Conservation (phyloP, 306 rosid genomes). For the Benincasa hispida region DNA sequence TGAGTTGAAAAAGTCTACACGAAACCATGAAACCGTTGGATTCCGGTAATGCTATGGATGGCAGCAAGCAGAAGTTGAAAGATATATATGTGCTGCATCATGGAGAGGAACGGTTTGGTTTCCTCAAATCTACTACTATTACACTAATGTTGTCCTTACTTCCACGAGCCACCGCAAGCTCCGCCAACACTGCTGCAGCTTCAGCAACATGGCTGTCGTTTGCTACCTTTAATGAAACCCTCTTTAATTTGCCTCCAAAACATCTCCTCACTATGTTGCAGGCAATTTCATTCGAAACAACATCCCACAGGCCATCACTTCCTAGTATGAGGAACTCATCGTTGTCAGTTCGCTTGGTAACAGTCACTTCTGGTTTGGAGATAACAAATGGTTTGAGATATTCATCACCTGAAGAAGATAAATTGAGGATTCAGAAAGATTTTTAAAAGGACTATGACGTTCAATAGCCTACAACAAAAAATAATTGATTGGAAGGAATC, state of each 20-base stretch:
- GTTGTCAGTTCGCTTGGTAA: conserved; percentile 40
- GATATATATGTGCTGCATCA: not conserved
- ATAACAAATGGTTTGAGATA: conserved; percentile 70
- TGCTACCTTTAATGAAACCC: conserved; percentile 6
- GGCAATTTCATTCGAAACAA: conserved; percentile 48
- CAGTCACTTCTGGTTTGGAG: conserved; percentile 74
- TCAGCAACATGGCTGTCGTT: conserved; percentile 25
- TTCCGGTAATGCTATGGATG: not conserved
- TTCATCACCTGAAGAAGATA: conserved; percentile 46
- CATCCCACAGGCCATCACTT: conserved; percentile 93
- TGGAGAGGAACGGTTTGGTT: conserved; percentile 9
- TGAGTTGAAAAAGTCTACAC: not conserved
- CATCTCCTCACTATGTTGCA: conserved; percentile 58
- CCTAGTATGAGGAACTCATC: conserved; percentile 79
- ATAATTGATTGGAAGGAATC: not conserved
- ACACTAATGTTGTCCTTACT: conserved; percentile 82
- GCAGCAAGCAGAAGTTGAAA: not conserved
- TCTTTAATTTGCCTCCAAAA: conserved; percentile 26
- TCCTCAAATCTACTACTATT: conserved; percentile 53
- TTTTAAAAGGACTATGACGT: not conserved
- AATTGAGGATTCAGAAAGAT: not conserved
- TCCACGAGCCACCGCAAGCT: conserved; percentile 70
- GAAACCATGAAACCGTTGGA: not conserved
- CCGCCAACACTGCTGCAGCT: conserved; percentile 56
- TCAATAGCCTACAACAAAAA: not conserved